Evolutionary conservation across 345 rosid species (phyloP).

Genomic region (Hibiscus syriacus): DNA sequence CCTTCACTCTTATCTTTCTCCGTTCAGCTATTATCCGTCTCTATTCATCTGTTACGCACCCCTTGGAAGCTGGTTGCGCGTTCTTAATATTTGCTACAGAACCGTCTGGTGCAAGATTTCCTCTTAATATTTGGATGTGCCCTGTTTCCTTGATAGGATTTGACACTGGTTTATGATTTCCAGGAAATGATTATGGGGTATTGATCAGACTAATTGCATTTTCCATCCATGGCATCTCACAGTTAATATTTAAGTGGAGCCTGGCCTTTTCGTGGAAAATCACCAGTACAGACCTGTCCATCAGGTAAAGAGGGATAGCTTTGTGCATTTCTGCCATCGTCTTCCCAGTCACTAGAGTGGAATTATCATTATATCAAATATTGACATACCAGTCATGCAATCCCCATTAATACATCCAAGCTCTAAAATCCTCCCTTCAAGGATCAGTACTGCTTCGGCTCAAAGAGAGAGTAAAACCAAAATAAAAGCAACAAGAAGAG

Average conservation of each 20-base stretch:
- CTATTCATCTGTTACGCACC: constrained; percentile 93
- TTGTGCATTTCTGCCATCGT: constrained; percentile 71
- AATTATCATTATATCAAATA: constrained; percentile 12
- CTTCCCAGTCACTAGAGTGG: constrained; percentile 73
- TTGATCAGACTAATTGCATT: background rate
- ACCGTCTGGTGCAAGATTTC: constrained; percentile 97
- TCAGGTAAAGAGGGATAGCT: constrained; percentile 59
- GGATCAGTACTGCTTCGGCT: too few species aligned
- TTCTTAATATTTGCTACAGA: constrained; percentile 97
- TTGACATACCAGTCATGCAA: constrained; percentile 63
- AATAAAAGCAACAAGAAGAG: background rate
- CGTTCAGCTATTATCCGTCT: constrained; percentile 4
- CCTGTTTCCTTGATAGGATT: constrained; percentile 95
- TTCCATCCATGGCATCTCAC: background rate
- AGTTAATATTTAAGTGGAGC: background rate
- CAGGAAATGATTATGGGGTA: constrained; percentile 26
- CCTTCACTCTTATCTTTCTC: too few species aligned
- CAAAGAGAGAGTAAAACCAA: too few species aligned
- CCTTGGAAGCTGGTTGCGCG: constrained; percentile 74
- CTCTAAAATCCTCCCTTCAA: too few species aligned
- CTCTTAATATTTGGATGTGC: constrained; percentile 81
- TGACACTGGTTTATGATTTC: constrained; percentile 60
- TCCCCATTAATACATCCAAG: constrained; percentile 58
- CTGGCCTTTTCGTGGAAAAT: background rate
- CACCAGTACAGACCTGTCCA: constrained; percentile 50